phyloP scores from a whole-genome alignment of 257 asterid species.

The Solanum lignicaule region DNA sequence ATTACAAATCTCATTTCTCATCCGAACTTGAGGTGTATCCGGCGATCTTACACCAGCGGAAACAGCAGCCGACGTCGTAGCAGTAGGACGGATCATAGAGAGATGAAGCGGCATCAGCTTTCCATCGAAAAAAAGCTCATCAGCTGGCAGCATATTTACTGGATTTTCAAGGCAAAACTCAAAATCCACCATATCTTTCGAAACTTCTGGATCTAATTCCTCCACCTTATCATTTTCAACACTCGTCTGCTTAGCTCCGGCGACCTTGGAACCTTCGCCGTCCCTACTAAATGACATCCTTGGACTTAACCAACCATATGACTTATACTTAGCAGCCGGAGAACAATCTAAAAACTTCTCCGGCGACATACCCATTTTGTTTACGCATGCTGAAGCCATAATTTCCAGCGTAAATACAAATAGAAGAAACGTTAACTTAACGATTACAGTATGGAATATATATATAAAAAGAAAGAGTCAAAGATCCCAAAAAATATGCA shows the following conservation, averaged over 20 bases:
- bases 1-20: constrained; percentile 42
- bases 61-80: constrained; percentile 3
- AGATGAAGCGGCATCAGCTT: constrained; percentile 72
- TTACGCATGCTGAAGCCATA: constrained; percentile 67
- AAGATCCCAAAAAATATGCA: background rate
- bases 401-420: constrained; percentile 18
- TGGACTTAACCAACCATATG: constrained; percentile 44
- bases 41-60: constrained; percentile 23
- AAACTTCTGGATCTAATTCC: constrained; percentile 50
- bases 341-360: constrained; percentile 36
- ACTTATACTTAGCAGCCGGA: constrained; percentile 22
- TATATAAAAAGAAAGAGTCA: background rate
- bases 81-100: constrained; percentile 27
- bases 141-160: constrained; percentile 81
- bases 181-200: constrained; percentile 46
- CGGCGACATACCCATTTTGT: constrained; percentile 39
- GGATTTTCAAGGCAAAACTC: constrained; percentile 90
- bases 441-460: background rate
- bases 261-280: background rate
- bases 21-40: constrained; percentile 32
- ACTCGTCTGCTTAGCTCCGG: constrained; percentile 13
- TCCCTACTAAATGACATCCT: constrained; percentile 25
- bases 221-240: constrained; percentile 3
- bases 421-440: background rate
- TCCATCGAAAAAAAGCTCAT: constrained; percentile 84